Percentiles rank a stretch among this genome's conserved stretches.
phyloP scores from a whole-genome alignment of 2,329 filamentous ascomycete species.

The Pseudocercospora cruenta region DNA sequence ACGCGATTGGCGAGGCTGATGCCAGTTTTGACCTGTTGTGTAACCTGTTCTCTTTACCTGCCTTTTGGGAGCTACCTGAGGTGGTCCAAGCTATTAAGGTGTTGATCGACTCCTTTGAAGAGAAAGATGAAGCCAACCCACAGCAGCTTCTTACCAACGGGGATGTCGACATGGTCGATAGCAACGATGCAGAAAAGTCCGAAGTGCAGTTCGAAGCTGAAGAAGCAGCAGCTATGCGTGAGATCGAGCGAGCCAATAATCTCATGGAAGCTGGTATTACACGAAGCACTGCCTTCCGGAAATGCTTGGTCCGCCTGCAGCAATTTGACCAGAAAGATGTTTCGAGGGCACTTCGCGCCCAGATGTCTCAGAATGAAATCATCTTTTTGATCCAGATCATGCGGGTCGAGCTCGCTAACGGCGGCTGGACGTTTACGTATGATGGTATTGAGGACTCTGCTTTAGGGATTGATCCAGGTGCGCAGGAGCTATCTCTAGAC shows the following conservation, averaged over 20 bases:
- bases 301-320: constrained; percentile 71
- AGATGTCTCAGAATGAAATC: constrained; percentile 66
- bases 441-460: constrained; percentile 56
- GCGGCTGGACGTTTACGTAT: constrained; percentile 76
- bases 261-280: constrained; percentile 68
- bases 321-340: constrained; percentile 64
- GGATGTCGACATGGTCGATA: constrained; percentile 46
- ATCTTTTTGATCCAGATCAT: constrained; percentile 73
- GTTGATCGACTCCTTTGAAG: constrained; percentile 70
- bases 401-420: constrained; percentile 71
- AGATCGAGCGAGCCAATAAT: constrained; percentile 69
- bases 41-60: constrained; percentile 64
- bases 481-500: constrained; percentile 61
- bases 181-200: constrained; percentile 24
- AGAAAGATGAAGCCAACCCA: constrained; percentile 28
- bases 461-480: constrained; percentile 62
- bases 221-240: constrained; percentile 48
- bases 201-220: constrained; percentile 42
- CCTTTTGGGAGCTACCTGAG: constrained; percentile 67
- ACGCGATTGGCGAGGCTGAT: constrained; percentile 67
- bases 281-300: constrained; percentile 65
- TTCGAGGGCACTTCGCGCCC: constrained; percentile 62
- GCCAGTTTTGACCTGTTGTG: constrained; percentile 69
- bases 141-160: constrained; percentile 43
- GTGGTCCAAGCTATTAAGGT: constrained; percentile 67